Evolutionary conservation across 2,329 filamentous ascomycete species (phyloP).

Genomic region (Calonectria henricotiae): DNA sequence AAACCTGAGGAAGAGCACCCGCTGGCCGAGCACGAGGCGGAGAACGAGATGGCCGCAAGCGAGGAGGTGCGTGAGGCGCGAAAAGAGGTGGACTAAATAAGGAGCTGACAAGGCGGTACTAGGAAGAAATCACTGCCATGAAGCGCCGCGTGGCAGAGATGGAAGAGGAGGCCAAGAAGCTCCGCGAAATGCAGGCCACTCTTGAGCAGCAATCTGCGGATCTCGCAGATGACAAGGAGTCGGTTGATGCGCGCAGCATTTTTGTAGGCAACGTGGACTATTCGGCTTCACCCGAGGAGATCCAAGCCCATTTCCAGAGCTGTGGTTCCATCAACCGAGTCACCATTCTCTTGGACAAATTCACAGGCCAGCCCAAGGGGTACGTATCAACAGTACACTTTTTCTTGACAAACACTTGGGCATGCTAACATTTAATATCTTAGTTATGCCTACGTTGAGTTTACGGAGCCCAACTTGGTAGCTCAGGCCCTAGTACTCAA

Average conservation of each 20-base stretch:
- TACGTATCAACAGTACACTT: constrained; percentile 63
- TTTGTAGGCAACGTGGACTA: constrained; percentile 99
- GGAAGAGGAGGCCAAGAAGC: constrained; percentile 90
- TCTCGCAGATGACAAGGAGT: constrained; percentile 93
- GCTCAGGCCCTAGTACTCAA: constrained; percentile 95
- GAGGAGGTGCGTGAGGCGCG: constrained; percentile 59
- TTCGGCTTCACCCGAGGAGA: constrained; percentile 93
- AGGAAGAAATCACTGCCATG: constrained; percentile 90
- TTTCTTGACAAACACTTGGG: not conserved
- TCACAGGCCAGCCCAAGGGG: constrained; percentile 99
- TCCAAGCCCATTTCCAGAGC: constrained; percentile 98
- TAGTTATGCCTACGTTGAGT: constrained; percentile 99
- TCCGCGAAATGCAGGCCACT: constrained; percentile 88
- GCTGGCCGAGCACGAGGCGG: constrained; percentile 53
- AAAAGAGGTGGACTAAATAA: constrained; percentile 52
- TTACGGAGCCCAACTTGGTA: constrained; percentile 93
- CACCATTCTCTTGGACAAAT: constrained; percentile 97
- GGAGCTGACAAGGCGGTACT: constrained; percentile 56
- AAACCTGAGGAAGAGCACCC: constrained; percentile 57
- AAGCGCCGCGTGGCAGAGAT: constrained; percentile 90
- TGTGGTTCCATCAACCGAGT: constrained; percentile 98
- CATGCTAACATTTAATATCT: constrained; percentile 42
- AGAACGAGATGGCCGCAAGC: constrained; percentile 53
- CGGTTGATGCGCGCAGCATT: constrained; percentile 94
- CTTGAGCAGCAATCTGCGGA: constrained; percentile 90